A percentile compares a stretch with the other conserved stretches of the same genome.
phyloP scores from a whole-genome alignment of 1,284 basidiomycete genomes.

The Malassezia arunalokei region DNA sequence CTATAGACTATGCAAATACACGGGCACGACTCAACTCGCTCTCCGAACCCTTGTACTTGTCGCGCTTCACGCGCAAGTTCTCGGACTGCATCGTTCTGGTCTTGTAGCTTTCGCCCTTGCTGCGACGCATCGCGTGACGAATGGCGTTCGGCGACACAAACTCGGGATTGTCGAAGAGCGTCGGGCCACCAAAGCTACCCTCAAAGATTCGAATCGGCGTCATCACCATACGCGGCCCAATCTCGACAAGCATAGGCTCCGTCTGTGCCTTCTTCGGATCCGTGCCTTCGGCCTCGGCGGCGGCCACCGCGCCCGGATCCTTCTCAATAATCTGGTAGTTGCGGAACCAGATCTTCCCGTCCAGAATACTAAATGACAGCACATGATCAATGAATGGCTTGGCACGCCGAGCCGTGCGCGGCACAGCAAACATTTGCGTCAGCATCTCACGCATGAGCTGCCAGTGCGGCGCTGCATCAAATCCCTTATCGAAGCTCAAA shows the following conservation, averaged over 20 bases:
- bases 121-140: constrained; percentile 60
- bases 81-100: constrained; percentile 65
- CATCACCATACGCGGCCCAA: constrained; percentile 91
- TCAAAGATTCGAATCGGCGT: constrained; percentile 98
- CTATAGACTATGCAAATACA: constrained; percentile 60
- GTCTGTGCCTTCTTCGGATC: constrained; percentile 19
- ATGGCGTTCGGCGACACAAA: constrained; percentile 77
- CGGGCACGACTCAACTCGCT: constrained; percentile 71
- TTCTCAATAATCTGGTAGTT: constrained; percentile 72
- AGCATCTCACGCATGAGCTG: constrained; percentile 85
- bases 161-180: constrained; percentile 91
- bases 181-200: constrained; percentile 67
- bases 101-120: constrained; percentile 68
- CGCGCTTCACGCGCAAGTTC: constrained; percentile 59
- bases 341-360: constrained; percentile 97
- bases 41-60: constrained; percentile 58
- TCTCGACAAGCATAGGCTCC: constrained; percentile 48
- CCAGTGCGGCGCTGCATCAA: constrained; percentile 80
- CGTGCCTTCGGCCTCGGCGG: constrained; percentile 51
- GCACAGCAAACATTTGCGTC: constrained; percentile 90
- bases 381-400: constrained; percentile 99
- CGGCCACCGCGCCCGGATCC: constrained; percentile 50
- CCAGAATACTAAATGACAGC: constrained; percentile 85
- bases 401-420: constrained; percentile 69
- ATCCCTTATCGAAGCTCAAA: constrained; percentile 79